Evolutionary conservation across 345 rosid species (phyloP).

Genomic region (Eucalyptus fibrosa): DNA sequence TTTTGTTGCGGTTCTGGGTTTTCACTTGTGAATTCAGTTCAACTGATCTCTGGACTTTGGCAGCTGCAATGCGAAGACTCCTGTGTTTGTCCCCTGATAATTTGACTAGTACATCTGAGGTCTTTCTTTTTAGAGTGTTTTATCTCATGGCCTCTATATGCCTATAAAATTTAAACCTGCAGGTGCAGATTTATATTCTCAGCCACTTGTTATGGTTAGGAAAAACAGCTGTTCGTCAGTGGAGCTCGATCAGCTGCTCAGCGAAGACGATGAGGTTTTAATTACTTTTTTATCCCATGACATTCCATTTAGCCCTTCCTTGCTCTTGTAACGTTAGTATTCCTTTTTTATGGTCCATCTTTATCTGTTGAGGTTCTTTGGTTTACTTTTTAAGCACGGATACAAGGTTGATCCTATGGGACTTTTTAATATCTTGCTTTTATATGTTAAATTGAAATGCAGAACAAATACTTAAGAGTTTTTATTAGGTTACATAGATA

Average conservation of each 20-base stretch:
- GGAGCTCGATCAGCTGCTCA: not conserved
- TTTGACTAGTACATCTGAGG: not conserved
- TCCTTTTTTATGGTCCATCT: not conserved
- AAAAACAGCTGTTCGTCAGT: not conserved
- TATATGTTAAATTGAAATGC: not conserved
- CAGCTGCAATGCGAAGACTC: not conserved
- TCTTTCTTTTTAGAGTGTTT: not conserved
- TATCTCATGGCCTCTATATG: not conserved
- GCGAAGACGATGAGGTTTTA: slow-evolving; percentile 7
- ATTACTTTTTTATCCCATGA: not conserved
- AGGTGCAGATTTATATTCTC: not conserved
- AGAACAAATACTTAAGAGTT: not conserved
- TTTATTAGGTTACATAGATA: not conserved
- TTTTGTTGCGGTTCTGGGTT: not conserved
- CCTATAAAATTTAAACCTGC: not conserved
- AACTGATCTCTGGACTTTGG: not conserved
- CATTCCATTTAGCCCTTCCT: not conserved
- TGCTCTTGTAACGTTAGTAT: not conserved
- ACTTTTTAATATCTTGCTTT: not conserved
- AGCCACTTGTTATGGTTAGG: not conserved
- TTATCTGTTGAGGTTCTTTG: not conserved
- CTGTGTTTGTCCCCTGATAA: not conserved
- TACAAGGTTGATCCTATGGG: not conserved
- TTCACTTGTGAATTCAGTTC: not conserved
- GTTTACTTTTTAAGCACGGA: not conserved